phyloP scores from a whole-genome alignment of 495 filamentous ascomycete species.

The Hypoxylon crocopeplum region DNA sequence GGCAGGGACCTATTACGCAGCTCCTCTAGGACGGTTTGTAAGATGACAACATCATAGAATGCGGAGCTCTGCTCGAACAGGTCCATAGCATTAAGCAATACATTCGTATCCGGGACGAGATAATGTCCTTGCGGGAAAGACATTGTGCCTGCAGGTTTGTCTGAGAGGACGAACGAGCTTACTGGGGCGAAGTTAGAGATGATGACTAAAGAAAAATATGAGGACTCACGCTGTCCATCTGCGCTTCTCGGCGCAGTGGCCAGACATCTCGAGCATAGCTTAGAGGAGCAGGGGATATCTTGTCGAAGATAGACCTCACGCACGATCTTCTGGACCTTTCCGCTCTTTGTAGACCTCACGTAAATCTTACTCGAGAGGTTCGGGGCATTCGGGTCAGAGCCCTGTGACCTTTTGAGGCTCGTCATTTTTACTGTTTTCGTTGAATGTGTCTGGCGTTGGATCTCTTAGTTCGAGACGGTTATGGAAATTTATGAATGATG shows the following conservation, averaged over 20 bases:
- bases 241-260: conserved; percentile 75
- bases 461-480: too few species aligned
- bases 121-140: conserved; percentile 88
- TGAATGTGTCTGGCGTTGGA: conserved; percentile 20
- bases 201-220: not conserved
- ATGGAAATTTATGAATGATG: not conserved
- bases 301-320: conserved; percentile 92
- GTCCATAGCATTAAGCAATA: conserved; percentile 93
- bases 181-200: conserved; percentile 55
- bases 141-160: conserved; percentile 81
- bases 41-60: conserved; percentile 93
- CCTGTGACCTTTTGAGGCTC: conserved; percentile 80
- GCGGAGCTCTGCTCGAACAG: conserved; percentile 89
- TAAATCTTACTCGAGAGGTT: conserved; percentile 93
- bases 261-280: conserved; percentile 78
- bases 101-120: conserved; percentile 95
- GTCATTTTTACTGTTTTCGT: conserved; percentile 67
- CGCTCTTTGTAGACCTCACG: conserved; percentile 87
- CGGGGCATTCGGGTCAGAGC: conserved; percentile 68
- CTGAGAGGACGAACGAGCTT: conserved; percentile 83
- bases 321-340: conserved; percentile 98
- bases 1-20: conserved; percentile 91
- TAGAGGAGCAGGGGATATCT: conserved; percentile 97
- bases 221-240: conserved; percentile 69
- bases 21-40: conserved; percentile 96